Evolutionary conservation across 163 green algal genomes (phyloP).

Genomic region (Prototheca cutis): DNA sequence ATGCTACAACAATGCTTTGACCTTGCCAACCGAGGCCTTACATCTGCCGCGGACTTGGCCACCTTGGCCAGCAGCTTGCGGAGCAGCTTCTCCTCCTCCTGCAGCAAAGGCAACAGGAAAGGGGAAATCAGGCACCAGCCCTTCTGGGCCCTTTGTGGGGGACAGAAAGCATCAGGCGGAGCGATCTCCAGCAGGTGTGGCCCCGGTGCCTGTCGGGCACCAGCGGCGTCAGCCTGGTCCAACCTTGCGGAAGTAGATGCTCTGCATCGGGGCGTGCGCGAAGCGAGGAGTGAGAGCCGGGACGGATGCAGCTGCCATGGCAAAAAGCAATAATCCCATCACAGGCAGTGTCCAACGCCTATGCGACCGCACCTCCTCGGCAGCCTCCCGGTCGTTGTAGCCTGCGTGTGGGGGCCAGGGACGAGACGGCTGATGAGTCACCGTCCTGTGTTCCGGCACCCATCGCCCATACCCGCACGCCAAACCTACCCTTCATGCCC

Average conservation of each 20-base stretch:
- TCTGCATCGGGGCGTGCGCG: constrained; percentile 12
- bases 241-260: constrained; percentile 20
- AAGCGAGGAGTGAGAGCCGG: no score
- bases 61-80: constrained; percentile 29
- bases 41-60: background rate
- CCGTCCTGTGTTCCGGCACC: background rate
- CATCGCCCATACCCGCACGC: constrained; percentile 1
- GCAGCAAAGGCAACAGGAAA: background rate
- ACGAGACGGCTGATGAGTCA: background rate
- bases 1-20: background rate
- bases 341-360: no score
- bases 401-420: constrained; percentile 7
- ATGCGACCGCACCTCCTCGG: constrained; percentile 28
- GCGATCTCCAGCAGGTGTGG: no score
- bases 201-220: no score
- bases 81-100: constrained; percentile 29
- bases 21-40: background rate
- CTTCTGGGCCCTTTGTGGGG: no score
- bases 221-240: no score
- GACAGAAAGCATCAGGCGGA: no score
- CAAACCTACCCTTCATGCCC: constrained; percentile 9
- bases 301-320: no score
- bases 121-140: no score
- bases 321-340: no score
- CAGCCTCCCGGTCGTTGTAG: constrained; percentile 24